These are phyloP conservation scores for Alternaria tenuissima DNA, from an alignment of 2,329 filamentous ascomycete species.

Conservation along the genomic window DNA sequence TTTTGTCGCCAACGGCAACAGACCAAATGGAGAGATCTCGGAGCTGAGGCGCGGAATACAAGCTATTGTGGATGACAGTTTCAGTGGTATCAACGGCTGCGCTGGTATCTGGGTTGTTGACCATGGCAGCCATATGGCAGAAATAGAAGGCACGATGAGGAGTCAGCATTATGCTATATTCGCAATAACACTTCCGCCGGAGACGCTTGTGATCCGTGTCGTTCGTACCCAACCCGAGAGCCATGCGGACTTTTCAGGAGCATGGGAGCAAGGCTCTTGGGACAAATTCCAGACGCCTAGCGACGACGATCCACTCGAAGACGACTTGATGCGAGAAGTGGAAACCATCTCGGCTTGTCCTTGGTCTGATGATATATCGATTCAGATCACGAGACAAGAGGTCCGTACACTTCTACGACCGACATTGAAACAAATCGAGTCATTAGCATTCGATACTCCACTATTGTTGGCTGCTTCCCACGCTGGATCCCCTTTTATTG, in stretches of 20 bases:
- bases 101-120: slow-evolving; percentile 52
- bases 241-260: slow-evolving; percentile 26
- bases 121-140: slow-evolving; percentile 35
- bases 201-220: slow-evolving; percentile 42
- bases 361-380: slow-evolving; percentile 27
- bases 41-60: slow-evolving; percentile 55
- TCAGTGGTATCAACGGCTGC: slow-evolving; percentile 43
- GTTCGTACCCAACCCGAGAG: slow-evolving; percentile 32
- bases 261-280: slow-evolving; percentile 39
- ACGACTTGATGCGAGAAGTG: slow-evolving; percentile 37
- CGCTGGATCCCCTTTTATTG: slow-evolving; percentile 26
- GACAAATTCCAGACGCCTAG: slow-evolving; percentile 33
- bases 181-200: slow-evolving; percentile 47
- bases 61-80: slow-evolving; percentile 43
- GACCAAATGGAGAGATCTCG: slow-evolving; percentile 55
- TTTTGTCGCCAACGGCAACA: slow-evolving; percentile 55
- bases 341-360: slow-evolving; percentile 44
- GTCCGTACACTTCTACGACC: slow-evolving; percentile 35
- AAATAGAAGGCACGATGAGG: slow-evolving; percentile 35
- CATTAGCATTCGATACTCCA: slow-evolving; percentile 23
- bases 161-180: slow-evolving; percentile 47
- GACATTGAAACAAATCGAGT: slow-evolving; percentile 23
- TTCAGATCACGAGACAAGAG: slow-evolving; percentile 44
- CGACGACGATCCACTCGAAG: slow-evolving; percentile 29
- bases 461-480: slow-evolving; percentile 35